Evolutionary conservation across 139 green algal species (phyloP), one percentile per base, ranked within the genome.

Genomic region (Chlorella sp.): DNA sequence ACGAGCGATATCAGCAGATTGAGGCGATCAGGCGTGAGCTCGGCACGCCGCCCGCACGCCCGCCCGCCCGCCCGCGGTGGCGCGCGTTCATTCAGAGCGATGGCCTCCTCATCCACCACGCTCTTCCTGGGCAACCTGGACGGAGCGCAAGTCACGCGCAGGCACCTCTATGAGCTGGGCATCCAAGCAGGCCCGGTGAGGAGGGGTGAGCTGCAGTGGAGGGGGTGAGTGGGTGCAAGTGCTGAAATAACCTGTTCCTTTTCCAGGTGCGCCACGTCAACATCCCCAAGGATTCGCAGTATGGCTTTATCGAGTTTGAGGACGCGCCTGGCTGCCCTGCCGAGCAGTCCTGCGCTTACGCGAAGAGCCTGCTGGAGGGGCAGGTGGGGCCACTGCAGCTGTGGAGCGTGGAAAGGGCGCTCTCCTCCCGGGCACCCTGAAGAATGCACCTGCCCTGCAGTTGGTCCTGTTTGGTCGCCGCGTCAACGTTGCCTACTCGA

Each of bases 71-170:
- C n/a, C n/a, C n/a, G n/a, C n/a, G n/a, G n/a, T n/a, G n/a, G n/a
- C n/a, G n/a, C n/a, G n/a, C n/a, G n/a, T n/a, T n/a, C n/a, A n/a
- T n/a, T n/a, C n/a, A n/a, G n/a, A n/a, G n/a, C n/a, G n/a, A n/a
- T n/a, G n/a, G n/a, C n/a, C n/a, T n/a, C n/a, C n/a, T n/a, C n/a
- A n/a, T n/a, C n/a, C n/a, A 51, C 62, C 38, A 74, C 74, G 6
- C 14, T 82, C 6, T 82, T 35, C 5, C 50, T 82, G 21, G 76
- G 76, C 19, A 82, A 82, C 66, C 29, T 82, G 29, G 67, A 77
- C 9, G n/a, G 55, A 2, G 1, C 19, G 4, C 41, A 45, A 17
- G 46, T 41, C 51, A 61, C 42, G 2, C 33, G 55, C 14, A 11
- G 62, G 40, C 38, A 71, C 8, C 48, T 83, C 6, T 83, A 79